Conservation (phyloP, 2,329 filamentous ascomycete genomes). For the Ophiosphaerella narmari region DNA sequence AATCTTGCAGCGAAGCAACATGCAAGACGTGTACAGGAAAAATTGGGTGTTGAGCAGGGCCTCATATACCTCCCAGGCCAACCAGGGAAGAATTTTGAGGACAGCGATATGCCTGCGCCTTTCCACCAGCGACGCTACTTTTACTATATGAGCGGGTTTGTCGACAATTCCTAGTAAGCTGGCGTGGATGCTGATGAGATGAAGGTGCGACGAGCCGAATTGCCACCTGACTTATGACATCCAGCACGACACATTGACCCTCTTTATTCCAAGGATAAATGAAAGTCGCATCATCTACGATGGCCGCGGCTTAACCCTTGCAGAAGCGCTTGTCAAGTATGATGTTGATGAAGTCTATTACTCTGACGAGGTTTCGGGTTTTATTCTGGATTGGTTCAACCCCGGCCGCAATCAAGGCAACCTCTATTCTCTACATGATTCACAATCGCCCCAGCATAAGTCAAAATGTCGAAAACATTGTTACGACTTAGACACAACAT, state of each 20-base stretch:
- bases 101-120: slow-evolving; percentile 61
- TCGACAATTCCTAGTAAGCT: slow-evolving; percentile 1
- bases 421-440: slow-evolving; percentile 43
- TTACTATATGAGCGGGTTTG: slow-evolving; percentile 62
- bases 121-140: slow-evolving; percentile 67
- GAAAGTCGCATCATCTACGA: slow-evolving; percentile 66
- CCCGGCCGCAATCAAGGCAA: slow-evolving; percentile 22
- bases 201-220: slow-evolving; percentile 54
- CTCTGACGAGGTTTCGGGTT: slow-evolving; percentile 36
- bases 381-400: slow-evolving; percentile 38
- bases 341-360: slow-evolving; percentile 75
- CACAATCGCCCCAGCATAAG: slow-evolving; percentile 6
- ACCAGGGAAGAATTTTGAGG: slow-evolving; percentile 56
- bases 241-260: slow-evolving; percentile 63
- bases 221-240: slow-evolving; percentile 64
- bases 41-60: slow-evolving; percentile 44
- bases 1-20: slow-evolving; percentile 45
- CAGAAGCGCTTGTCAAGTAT: slow-evolving; percentile 64
- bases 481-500: slow-evolving; percentile 32
- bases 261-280: slow-evolving; percentile 75
- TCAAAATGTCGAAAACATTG: too few species aligned
- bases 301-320: slow-evolving; percentile 63
- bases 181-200: slow-evolving; percentile 12
- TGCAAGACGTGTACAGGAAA: slow-evolving; percentile 44
- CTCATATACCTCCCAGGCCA: slow-evolving; percentile 63